These are phyloP conservation scores for Cercospora sp. DNA, from an alignment of 2,329 filamentous ascomycete genomes.

Conservation along the genomic window DNA sequence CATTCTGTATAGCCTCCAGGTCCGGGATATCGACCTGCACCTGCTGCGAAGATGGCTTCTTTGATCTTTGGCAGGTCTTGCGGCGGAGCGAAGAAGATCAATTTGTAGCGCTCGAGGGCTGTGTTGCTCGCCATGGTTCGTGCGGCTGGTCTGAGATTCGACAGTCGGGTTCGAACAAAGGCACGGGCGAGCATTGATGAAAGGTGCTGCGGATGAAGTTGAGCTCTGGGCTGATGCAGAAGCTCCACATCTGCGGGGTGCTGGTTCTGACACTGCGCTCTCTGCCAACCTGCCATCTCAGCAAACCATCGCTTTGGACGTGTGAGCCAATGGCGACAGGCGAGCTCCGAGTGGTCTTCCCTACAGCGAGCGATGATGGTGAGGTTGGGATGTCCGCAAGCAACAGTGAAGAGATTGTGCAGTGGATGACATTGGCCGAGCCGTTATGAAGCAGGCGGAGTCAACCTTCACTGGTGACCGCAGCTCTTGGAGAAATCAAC, in stretches of 20 bases:
- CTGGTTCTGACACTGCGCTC: background rate
- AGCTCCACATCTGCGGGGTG: background rate
- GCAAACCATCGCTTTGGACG: no score
- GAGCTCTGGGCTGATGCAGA: background rate
- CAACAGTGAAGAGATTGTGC: background rate
- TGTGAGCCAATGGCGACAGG: no score
- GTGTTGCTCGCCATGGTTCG: background rate
- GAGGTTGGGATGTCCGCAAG: background rate
- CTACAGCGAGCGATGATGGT: background rate
- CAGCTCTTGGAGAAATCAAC: background rate
- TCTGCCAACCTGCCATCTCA: background rate
- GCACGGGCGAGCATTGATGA: background rate
- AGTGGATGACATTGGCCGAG: background rate
- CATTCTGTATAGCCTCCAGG: conserved; percentile 47
- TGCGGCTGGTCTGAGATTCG: background rate
- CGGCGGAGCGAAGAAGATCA: conserved; percentile 49
- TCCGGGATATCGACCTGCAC: conserved; percentile 48
- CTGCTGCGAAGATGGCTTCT: conserved; percentile 48
- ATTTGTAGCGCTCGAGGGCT: conserved; percentile 41
- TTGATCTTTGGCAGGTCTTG: conserved; percentile 44
- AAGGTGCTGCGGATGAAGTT: background rate
- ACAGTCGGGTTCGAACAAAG: background rate
- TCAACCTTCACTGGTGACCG: background rate
- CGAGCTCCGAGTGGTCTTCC: no score
- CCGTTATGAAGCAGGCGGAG: background rate